phyloP scores from a whole-genome alignment of 768 basidiomycete genomes.

The Coprinopsis cinerea region DNA sequence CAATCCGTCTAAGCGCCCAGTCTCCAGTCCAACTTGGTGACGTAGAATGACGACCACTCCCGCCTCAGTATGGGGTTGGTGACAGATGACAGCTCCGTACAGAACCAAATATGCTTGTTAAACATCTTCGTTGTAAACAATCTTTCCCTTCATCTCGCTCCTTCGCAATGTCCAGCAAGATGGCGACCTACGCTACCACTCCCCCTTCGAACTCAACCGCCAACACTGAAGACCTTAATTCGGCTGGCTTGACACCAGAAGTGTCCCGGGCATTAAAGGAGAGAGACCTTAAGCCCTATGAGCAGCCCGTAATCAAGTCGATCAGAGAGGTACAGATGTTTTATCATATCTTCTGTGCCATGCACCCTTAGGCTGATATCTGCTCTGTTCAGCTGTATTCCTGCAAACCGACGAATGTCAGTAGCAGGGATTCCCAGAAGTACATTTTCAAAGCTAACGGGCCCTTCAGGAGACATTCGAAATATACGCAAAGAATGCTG shows the following conservation, averaged over 20 bases:
- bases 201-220: too few relatives aligned
- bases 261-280: slow-evolving; percentile 33
- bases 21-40: too few relatives aligned
- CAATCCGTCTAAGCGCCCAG: too few relatives aligned
- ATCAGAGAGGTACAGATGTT: slow-evolving; percentile 32
- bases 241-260: slow-evolving; percentile 33
- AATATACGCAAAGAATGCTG: slow-evolving; percentile 34
- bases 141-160: too few relatives aligned
- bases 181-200: too few relatives aligned
- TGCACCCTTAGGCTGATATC: neutral
- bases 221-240: slow-evolving; percentile 9
- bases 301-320: slow-evolving; percentile 30
- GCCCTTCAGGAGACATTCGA: slow-evolving; percentile 32
- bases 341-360: slow-evolving; percentile 1
- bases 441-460: neutral
- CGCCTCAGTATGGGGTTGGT: too few relatives aligned
- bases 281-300: slow-evolving; percentile 26
- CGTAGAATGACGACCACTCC: too few relatives aligned
- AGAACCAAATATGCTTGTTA: too few relatives aligned
- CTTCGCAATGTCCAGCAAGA: too few relatives aligned
- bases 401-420: slow-evolving; percentile 31
- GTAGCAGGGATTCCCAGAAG: neutral
- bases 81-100: too few relatives aligned
- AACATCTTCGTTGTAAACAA: too few relatives aligned
- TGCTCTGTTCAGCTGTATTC: slow-evolving; percentile 33